Base-by-base conservation (phyloP, 192 early-diverging fungal genomes). In the Coemansia sp. region DNA sequence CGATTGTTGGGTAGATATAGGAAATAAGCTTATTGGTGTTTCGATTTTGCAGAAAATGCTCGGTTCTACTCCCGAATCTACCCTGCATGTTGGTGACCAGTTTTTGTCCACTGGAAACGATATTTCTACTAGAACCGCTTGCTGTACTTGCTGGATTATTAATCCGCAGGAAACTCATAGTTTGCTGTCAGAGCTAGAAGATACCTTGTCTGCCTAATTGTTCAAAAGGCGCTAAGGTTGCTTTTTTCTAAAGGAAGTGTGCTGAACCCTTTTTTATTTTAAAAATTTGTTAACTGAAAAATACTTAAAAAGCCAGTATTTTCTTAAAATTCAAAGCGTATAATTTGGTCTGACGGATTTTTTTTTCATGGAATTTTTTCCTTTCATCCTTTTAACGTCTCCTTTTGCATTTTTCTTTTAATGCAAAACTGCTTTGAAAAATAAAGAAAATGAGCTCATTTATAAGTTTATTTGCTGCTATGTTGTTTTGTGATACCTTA, bases 1-100 rank as follows among this genome's bases (percentile, higher is more conserved):
- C 63, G 94, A 96, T 72, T 91, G 91, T 61, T 96, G 92, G 91
- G 89, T 96, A 7, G 94, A 96, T 58, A 91, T 96, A 66, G 94
- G 94, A 30, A 96, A 94, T 84, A 96, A 96, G 76, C 80, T 95
- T 12, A 94, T 96, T 62, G 94, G 93, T 66, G 94, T 96, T 4
- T 83, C 87, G 59, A 87, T 96, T 14, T 72, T 96, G 59, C 90
- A 89, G 70, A 69, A 85, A 4, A 84, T 85, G 55, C 79, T 95
- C 1, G 84, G 83, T 7, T 79, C 87, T 31, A 70, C 69, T 4
- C 81, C 89, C 5, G 68, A 71, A 12, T 83, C 86, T 25, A 93
- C 92, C 0, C 71, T 96, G 58, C 94, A 96, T 62, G 91, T 95
- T 28, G 93, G 93, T 38, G 94, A 96, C 75, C 94, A 93, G 87